Conservation (phyloP, 2,329 filamentous ascomycete genomes). For the Calonectria hawksworthii region DNA sequence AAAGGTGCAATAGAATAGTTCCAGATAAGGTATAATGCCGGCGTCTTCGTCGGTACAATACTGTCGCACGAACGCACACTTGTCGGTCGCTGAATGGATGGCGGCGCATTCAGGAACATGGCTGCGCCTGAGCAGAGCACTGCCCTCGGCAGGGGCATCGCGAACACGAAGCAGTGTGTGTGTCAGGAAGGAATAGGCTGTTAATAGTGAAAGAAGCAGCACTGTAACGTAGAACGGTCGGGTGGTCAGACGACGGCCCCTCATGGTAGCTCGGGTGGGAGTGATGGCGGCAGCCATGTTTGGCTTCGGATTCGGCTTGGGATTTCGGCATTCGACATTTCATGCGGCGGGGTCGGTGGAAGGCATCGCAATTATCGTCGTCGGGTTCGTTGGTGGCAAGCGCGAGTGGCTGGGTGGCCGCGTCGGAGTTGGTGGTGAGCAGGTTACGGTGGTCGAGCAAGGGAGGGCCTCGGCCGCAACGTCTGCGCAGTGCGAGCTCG, state of each 20-base stretch:
- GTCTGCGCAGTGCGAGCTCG: background rate
- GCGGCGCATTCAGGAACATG: slow-evolving; percentile 75
- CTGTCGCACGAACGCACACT: slow-evolving; percentile 86
- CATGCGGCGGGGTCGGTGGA: slow-evolving; percentile 35
- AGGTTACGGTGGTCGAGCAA: background rate
- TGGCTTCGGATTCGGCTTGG: slow-evolving; percentile 7
- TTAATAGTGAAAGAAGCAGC: slow-evolving; percentile 61
- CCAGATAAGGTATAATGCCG: slow-evolving; percentile 89
- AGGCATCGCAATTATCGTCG: slow-evolving; percentile 25
- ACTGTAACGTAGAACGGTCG: slow-evolving; percentile 66
- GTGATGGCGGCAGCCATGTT: slow-evolving; percentile 26
- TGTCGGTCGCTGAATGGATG: slow-evolving; percentile 82
- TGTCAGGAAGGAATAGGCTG: slow-evolving; percentile 59
- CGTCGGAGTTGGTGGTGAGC: background rate
- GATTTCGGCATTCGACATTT: slow-evolving; percentile 39
- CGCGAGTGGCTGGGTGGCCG: background rate
- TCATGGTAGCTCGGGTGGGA: slow-evolving; percentile 30
- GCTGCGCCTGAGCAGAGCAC: slow-evolving; percentile 44
- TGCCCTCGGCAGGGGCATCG: slow-evolving; percentile 17
- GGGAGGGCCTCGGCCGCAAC: background rate
- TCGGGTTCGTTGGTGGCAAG: background rate
- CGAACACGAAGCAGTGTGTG: slow-evolving; percentile 34
- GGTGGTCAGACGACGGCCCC: slow-evolving; percentile 56
- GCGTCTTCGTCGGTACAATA: slow-evolving; percentile 93
- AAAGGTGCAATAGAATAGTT: slow-evolving; percentile 90